Evolutionary conservation across 192 early-diverging fungal genomes (phyloP).

Genomic region (Anaeromyces robustus): DNA sequence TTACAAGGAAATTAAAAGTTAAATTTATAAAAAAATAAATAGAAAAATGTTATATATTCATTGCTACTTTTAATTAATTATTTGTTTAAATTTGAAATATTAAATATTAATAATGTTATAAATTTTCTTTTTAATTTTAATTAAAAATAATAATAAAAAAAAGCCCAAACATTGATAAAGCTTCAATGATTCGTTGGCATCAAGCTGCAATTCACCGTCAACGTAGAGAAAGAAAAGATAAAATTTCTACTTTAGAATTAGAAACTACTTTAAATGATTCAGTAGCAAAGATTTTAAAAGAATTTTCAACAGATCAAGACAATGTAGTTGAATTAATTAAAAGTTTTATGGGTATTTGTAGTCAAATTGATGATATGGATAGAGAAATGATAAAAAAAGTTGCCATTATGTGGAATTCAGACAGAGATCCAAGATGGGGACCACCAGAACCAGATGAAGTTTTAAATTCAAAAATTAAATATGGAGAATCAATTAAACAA

Average conservation of each 20-base stretch:
- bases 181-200: slow-evolving; percentile 71
- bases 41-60: too few species aligned
- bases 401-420: not conserved
- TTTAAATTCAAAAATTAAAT: slow-evolving; percentile 10
- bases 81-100: too few species aligned
- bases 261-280: not conserved
- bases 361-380: slow-evolving; percentile 26
- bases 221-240: slow-evolving; percentile 59
- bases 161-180: slow-evolving; percentile 83
- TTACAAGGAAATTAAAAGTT: too few species aligned
- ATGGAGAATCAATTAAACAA: slow-evolving; percentile 4
- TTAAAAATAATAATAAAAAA: not conserved
- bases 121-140: too few species aligned
- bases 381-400: slow-evolving; percentile 1
- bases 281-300: slow-evolving; percentile 1
- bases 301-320: slow-evolving; percentile 9
- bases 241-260: slow-evolving; percentile 22
- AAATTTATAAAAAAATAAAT: too few species aligned
- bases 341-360: slow-evolving; percentile 4
- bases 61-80: too few species aligned
- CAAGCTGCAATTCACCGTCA: slow-evolving; percentile 77
- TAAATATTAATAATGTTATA: too few species aligned
- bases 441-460: slow-evolving; percentile 9
- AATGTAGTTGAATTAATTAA: slow-evolving; percentile 20
- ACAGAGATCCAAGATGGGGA: not conserved